Conservation (phyloP, 192 early-diverging fungal species). For the Backusella tuberculispora region DNA sequence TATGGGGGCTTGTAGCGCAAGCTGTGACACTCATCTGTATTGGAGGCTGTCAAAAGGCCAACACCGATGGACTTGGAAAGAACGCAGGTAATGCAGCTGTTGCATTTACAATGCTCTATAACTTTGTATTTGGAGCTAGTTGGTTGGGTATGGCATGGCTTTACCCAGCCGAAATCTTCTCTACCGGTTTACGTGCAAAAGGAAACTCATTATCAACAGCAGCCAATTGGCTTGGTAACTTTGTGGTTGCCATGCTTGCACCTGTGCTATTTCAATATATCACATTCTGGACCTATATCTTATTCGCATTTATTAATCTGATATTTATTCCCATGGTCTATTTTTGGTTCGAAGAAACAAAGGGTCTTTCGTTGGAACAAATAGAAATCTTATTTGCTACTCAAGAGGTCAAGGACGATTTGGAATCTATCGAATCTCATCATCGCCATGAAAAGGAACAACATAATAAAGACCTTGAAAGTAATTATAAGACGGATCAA, state of each 20-base stretch:
- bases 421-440: slow-evolving; percentile 17
- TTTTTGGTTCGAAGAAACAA: slow-evolving; percentile 82
- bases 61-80: slow-evolving; percentile 34
- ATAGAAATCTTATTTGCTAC: slow-evolving; percentile 45
- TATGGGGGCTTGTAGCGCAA: slow-evolving; percentile 59
- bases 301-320: slow-evolving; percentile 62
- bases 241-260: slow-evolving; percentile 62
- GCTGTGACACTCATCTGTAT: slow-evolving; percentile 28
- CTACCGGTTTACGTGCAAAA: slow-evolving; percentile 74
- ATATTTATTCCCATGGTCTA: slow-evolving; percentile 52
- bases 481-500: background rate
- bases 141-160: slow-evolving; percentile 86
- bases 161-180: slow-evolving; percentile 81
- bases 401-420: slow-evolving; percentile 27
- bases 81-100: slow-evolving; percentile 48
- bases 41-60: slow-evolving; percentile 37
- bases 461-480: background rate
- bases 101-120: slow-evolving; percentile 67
- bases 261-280: slow-evolving; percentile 65
- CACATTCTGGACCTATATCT: slow-evolving; percentile 56
- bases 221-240: slow-evolving; percentile 82
- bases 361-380: slow-evolving; percentile 74
- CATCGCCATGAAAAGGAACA: slow-evolving; percentile 10
- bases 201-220: slow-evolving; percentile 71
- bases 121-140: slow-evolving; percentile 69